Base-by-base conservation (phyloP, 2,329 filamentous ascomycete genomes). In the Colletotrichum sp. region DNA sequence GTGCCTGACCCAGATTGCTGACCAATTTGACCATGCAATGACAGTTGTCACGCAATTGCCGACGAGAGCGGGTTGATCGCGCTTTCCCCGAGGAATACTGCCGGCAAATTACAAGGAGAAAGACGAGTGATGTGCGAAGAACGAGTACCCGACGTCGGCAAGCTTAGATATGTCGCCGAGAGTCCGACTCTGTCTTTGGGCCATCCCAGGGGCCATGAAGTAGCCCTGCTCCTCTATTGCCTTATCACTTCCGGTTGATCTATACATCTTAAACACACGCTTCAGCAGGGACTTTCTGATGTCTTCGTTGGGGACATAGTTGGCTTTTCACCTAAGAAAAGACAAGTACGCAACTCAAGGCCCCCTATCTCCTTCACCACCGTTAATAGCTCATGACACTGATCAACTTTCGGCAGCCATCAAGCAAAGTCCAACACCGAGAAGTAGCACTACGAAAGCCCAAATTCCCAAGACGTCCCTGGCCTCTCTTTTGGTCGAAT, bases 381-480 rank as follows among this genome's bases (percentile, higher is more conserved):
- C 3, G 5, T 18, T 18, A 43, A 9, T 12, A n/a, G n/a, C n/a
- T 6, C 39, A 43, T 18, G 18, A 9, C 18, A n/a, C 18, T 43
- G 0, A 43, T 43, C 39, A n/a, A 43, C 3, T 48, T 12, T 21
- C 4, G 16, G 3, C 43, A 13, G 43, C 0, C 1, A 21, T 3
- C 10, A 21, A 48, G 10, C 18, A n/a, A 48, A 48, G 3, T 21
- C 43, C 18, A 21, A 7, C n/a, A 21, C n/a, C 3, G n/a, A 48
- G n/a, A 3, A 48, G n/a, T 4, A 21, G 43, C 43, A 48, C 0
- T 12, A 48, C 0, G 10, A 21, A 43, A 48, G n/a, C 43, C n/a
- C 0, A 48, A 48, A 13, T 1, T 21, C 1, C 43, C 3, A 2
- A 48, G 10, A 48, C 12, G 10, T n/a, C n/a, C n/a, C n/a, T n/a